Conservation (phyloP, 768 basidiomycete species). For the Tylopilus vinaceipallidus region DNA sequence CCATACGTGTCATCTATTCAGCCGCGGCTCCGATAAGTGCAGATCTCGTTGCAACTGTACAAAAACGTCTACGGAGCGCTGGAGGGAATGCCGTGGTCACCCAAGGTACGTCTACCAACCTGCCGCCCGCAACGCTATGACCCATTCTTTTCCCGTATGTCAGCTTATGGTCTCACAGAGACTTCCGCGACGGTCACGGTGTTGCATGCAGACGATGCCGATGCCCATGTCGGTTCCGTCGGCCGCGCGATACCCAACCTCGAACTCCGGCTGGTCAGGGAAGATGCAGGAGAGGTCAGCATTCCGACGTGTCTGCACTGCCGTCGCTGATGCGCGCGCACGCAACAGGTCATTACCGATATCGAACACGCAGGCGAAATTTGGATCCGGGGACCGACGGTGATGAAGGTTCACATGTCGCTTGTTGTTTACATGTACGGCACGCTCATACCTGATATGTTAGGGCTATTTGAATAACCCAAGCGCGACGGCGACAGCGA, state of each 20-base stretch:
- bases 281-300: constrained; percentile 50
- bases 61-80: constrained; percentile 37
- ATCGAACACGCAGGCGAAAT: constrained; percentile 64
- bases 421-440: no score
- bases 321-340: no score
- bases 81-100: constrained; percentile 41
- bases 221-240: constrained; percentile 58
- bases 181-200: constrained; percentile 72
- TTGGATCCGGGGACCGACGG: constrained; percentile 73
- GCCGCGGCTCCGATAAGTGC: constrained; percentile 82
- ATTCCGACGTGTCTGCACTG: no score
- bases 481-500: constrained; percentile 62
- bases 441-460: no score
- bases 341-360: constrained; percentile 23
- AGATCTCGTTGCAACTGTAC: constrained; percentile 53
- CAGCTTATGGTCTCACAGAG: constrained; percentile 80
- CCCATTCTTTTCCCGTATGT: not conserved
- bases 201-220: constrained; percentile 42
- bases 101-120: constrained; percentile 44
- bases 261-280: constrained; percentile 67
- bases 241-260: constrained; percentile 74
- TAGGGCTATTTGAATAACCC: constrained; percentile 80
- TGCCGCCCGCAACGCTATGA: not conserved
- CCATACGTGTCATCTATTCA: constrained; percentile 55
- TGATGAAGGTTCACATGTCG: constrained; percentile 90